Evolutionary conservation across 805 yeast genomes (phyloP), one percentile per base, ranked within the genome.

Genomic region (Starmerella geochares): DNA sequence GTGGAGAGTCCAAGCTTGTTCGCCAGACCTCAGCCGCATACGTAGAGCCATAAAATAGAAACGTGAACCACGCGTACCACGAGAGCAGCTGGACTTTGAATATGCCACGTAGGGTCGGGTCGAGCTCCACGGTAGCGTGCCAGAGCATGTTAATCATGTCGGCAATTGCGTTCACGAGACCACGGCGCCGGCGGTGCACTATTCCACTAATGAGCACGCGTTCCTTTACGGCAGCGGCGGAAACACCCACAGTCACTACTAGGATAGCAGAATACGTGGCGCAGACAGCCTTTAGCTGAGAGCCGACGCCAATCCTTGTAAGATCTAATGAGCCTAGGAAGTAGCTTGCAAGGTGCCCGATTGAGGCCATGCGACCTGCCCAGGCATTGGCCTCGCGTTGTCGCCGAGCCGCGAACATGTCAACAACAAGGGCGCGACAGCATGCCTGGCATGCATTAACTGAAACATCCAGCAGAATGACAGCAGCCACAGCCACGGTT

Each of bases 11-110:
- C 48, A 39, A 60, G 62, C 28, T 60, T 54, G 50, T 75, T 28
- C 69, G 64, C 62, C 76, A 78, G 14, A 79, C 63, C 51, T 76
- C 82, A 0, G 81, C 81, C 16, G 79, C 82, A 61, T 78, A 79
- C 0, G 82, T 77, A 2, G 83, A 75, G 3, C 82, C 78, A 58
- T 79, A 79, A 54, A 79, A 79, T 25, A 79, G 60, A 74, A 79
- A 72, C 1, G 81, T 81, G 64, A 79, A 79, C 65, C 80, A 79
- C 1, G 82, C 82, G 37, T 79, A 73, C 83, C 83, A 79, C 1
- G 83, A 83, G 62, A 76, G 76, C 51, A 79, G 75, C 60, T 79
- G 81, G 1, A 78, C 77, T 46, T 64, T 66, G 55, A 81, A 79
- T 3, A 78, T 76, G 0, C 69, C 60, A 46, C 68, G 69, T 2